Base-by-base conservation (phyloP, 2,329 filamentous ascomycete genomes). In the Stachybotrys chlorohalonatus region DNA sequence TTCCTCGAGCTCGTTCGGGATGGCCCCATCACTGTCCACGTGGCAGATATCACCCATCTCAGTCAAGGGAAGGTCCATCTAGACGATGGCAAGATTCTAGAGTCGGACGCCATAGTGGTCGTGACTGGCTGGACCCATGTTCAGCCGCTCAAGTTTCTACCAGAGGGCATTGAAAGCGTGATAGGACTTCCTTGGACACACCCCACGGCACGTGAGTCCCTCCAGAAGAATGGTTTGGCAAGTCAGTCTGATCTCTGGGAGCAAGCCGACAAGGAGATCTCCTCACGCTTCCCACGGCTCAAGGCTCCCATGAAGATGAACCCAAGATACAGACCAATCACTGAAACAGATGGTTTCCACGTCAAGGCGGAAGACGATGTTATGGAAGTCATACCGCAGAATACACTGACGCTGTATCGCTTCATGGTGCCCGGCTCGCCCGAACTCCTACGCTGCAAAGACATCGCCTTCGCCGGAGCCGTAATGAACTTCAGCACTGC, bases 91-190 rank as follows among this genome's bases (percentile, higher is more conserved):
- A 24, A 13, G 31, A 24, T 31, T 17, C 31, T 50, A 11, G 30
- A 7, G 9, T 31, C 46, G 11, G 17, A 30, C 31, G 48, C 15
- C 48, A 50, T 50, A 73, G 72, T 0, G 63, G 85, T 2, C 68
- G 80, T 53, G 80, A 84, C 80, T 0, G 83, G 83, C 4, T 85
- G 82, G 82, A 75, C 77, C 57, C 71, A 76, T 49, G 64, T 70
- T 2, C 73, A 77, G 1, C 72, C 77, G 0, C 64, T 85, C 52
- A 74, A 73, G 66, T 15, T 59, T 70, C 31, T 51, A 52, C 8
- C 62, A 70, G 2, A 64, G 75, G 6, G 65, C 75, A 17, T 58
- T 64, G 1, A 62, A 60, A 48, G 48, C 11, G 9, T 11, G 9
- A 50, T 50, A 11, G 48, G 48, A 11, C 48, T 31, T 13, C 24